Base-by-base conservation (phyloP, 1,284 basidiomycete genomes). In the Phellopilus nigrolimitatus region DNA sequence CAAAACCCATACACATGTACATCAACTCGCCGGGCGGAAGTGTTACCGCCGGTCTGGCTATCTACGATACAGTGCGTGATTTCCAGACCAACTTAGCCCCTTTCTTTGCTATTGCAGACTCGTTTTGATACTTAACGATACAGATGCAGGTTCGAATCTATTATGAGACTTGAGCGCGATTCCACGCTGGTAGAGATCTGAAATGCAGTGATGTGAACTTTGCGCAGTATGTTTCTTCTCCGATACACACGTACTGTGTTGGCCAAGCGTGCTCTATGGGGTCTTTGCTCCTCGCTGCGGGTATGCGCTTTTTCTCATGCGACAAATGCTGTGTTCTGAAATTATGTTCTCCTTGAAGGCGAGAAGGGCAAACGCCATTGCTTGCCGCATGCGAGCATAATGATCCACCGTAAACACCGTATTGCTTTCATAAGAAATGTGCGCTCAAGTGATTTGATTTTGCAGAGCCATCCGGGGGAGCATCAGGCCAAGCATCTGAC, bases 241-340 rank as follows among this genome's bases (percentile, higher is more conserved):
- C 92, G 1, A 93, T 97, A 58, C 92, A 95, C 66, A 97, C 94
- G 0, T 95, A 95, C 69, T 93, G 92, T 63, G 77, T 95, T 47
- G 93, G 93, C 9, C 85, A 94, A 67, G 93, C 94, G 17, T 91
- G 89, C 54, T 91, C 88, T 36, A 97, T 97, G 94, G 93, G 91
- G 2, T 93, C 90, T 41, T 74, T 97, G 44, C 76, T 95, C 15
- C 77, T 95, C 4, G 88, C 89, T 3, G 91, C 89, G 46, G 91
- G 88, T 69, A 57, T n/a, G n/a, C n/a, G 22, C 3, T 17, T 28
- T 22, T 27, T 31, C 12, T 24, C 15, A 25, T 24, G 5, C 6
- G 19, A 6, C 19, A 4, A 13, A 6, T 40, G 39, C 39, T 24
- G 13, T 21, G 19, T 19, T 6, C n/a, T 24, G 7, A 25, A 22